A percentile compares a stretch with the other conserved stretches of the same genome.
Conservation (phyloP, 129 eudicot genomes). For the Logfia minima region DNA sequence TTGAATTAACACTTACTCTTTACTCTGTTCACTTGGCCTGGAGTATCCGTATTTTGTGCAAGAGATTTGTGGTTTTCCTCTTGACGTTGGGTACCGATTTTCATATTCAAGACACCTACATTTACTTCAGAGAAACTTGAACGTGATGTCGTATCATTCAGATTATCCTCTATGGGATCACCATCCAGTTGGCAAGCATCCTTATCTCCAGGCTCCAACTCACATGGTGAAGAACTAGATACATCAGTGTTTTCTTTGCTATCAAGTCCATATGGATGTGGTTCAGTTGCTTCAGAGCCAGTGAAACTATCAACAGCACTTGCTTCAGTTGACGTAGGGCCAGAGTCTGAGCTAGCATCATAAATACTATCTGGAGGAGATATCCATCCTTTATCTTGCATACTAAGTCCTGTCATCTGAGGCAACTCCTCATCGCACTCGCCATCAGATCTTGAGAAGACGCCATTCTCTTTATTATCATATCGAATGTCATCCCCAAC, state of each 20-base stretch:
- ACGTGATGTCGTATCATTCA: constrained; percentile 25
- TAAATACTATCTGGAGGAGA: constrained; percentile 84
- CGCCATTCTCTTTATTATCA: constrained; percentile 44
- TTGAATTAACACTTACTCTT: constrained; percentile 32
- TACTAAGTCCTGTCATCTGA: constrained; percentile 34
- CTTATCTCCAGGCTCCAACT: constrained; percentile 39
- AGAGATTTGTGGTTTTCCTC: constrained; percentile 48
- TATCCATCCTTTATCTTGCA: constrained; percentile 85
- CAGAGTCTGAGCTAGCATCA: constrained; percentile 63
- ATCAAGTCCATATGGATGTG: constrained; percentile 35
- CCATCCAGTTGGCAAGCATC: constrained; percentile 31
- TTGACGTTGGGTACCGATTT: constrained; percentile 32
- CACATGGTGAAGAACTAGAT: constrained; percentile 25
- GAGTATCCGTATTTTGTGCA: constrained; percentile 42
- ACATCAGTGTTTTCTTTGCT: constrained; percentile 38
- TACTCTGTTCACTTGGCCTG: constrained; percentile 53
- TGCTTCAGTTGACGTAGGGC: constrained; percentile 50
- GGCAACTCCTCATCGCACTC: constrained; percentile 45
- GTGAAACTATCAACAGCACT: constrained; percentile 49
- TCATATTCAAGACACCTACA: constrained; percentile 41
- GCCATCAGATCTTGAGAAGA: constrained; percentile 40
- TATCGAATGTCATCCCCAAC: constrained; percentile 45
- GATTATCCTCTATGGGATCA: constrained; percentile 23
- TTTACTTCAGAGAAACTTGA: constrained; percentile 27
- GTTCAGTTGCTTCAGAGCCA: constrained; percentile 44